phyloP scores from a whole-genome alignment of 441 rosid species.

The Metrosideros polymorpha region DNA sequence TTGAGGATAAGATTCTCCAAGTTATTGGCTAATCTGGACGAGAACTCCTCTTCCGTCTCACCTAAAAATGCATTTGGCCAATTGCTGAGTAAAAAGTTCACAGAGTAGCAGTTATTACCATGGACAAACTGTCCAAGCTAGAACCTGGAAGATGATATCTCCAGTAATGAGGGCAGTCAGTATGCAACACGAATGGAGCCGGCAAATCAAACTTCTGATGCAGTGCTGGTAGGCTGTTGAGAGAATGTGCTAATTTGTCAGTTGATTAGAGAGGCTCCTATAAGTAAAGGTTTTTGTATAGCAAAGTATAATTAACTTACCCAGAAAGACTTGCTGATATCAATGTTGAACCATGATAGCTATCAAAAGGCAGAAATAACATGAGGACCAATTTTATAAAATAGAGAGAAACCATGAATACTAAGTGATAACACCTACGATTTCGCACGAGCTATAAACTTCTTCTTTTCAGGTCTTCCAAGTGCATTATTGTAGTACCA shows the following conservation, averaged over 20 bases:
- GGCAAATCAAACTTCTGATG: constrained; percentile 96
- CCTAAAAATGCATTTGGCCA: constrained; percentile 29
- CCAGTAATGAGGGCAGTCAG: constrained; percentile 99
- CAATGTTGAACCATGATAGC: constrained; percentile 95
- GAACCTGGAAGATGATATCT: constrained; percentile 88
- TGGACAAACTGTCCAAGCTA: not conserved
- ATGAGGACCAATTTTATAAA: not conserved
- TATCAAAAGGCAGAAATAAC: constrained; percentile 17
- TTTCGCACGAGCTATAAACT: constrained; percentile 70
- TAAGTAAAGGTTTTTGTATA: not conserved
- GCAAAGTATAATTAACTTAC: constrained; percentile 20
- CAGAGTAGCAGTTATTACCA: not conserved
- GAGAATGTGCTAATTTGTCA: not conserved
- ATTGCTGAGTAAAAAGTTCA: not conserved
- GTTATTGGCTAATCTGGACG: constrained; percentile 83
- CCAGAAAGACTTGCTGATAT: constrained; percentile 96
- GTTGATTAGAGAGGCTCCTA: not conserved
- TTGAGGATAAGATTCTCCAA: constrained; percentile 84
- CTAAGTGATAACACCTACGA: constrained; percentile 30
- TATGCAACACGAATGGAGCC: constrained; percentile 86
- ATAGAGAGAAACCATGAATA: not conserved
- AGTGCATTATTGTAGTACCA: constrained; percentile 90
- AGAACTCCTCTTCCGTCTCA: constrained; percentile 89
- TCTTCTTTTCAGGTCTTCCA: constrained; percentile 81
- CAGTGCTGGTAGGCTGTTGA: constrained; percentile 67